phyloP scores from a whole-genome alignment of 345 rosid species.

The Barbarea vulgaris region DNA sequence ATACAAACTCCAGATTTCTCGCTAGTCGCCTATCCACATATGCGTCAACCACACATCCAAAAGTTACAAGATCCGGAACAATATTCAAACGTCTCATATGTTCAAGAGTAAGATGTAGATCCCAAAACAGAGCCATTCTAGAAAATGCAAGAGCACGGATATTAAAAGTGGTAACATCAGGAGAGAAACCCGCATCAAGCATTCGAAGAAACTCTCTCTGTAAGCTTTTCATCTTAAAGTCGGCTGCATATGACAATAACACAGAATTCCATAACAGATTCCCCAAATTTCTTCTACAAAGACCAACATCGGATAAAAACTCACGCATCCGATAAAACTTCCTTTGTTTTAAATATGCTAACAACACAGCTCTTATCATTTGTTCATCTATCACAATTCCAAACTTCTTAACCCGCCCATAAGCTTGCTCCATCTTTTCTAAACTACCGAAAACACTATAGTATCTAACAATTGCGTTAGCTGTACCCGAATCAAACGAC shows the following conservation, averaged over 20 bases:
- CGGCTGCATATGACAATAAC: constrained; percentile 74
- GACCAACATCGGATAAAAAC: constrained; percentile 69
- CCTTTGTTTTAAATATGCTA: constrained; percentile 49
- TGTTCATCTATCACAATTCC: constrained; percentile 55
- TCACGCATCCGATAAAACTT: constrained; percentile 61
- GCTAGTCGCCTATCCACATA: constrained; percentile 74
- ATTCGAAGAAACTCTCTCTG: constrained; percentile 72
- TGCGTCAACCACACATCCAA: constrained; percentile 80
- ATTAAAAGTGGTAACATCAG: constrained; percentile 81
- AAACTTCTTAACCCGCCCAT: constrained; percentile 55
- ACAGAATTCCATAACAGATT: constrained; percentile 77
- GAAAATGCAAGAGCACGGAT: constrained; percentile 76
- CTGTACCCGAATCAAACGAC: constrained; percentile 50
- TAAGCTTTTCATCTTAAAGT: constrained; percentile 88
- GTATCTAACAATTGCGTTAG: constrained; percentile 54
- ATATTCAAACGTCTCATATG: constrained; percentile 69
- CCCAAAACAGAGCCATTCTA: constrained; percentile 81
- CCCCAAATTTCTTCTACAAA: constrained; percentile 61
- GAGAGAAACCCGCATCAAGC: constrained; percentile 63
- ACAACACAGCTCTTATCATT: constrained; percentile 61
- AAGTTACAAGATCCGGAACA: constrained; percentile 78
- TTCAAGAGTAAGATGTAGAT: constrained; percentile 82
- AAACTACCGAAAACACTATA: constrained; percentile 58
- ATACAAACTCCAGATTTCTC: constrained; percentile 65
- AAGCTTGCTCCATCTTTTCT: constrained; percentile 66